Percentiles rank a stretch among this genome's conserved stretches.
phyloP scores from a whole-genome alignment of 2,329 filamentous ascomycete genomes.

The Penicillium sp. region DNA sequence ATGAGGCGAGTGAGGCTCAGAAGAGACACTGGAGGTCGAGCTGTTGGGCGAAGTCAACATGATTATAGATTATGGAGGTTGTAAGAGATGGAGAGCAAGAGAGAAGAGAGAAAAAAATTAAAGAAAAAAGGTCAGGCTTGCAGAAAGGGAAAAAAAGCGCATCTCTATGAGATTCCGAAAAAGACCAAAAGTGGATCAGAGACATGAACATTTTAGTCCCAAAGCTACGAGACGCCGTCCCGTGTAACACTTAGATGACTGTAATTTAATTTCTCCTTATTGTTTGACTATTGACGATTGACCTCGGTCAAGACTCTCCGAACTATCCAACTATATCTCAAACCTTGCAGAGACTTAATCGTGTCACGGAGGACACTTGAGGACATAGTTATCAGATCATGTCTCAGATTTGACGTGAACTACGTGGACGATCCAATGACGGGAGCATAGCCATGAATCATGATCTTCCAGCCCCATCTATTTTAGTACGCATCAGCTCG shows the following conservation, averaged over 20 bases:
- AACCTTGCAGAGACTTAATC: too few relatives aligned
- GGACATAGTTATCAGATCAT: constrained; percentile 18
- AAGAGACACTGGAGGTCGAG: constrained; percentile 31
- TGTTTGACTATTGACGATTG: not conserved
- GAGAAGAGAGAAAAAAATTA: not conserved
- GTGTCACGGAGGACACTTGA: too few relatives aligned
- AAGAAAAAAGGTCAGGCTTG: not conserved
- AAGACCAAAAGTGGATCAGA: constrained; percentile 28
- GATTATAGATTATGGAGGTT: not conserved
- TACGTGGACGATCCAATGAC: constrained; percentile 2
- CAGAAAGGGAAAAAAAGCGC: constrained; percentile 1
- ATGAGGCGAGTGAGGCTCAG: constrained; percentile 28
- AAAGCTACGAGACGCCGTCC: constrained; percentile 18
- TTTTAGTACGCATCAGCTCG: not conserved
- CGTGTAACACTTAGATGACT: constrained; percentile 29
- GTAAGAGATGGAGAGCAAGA: not conserved
- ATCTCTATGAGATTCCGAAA: constrained; percentile 21
- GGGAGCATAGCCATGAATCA: constrained; percentile 1
- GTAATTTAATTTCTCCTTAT: constrained; percentile 20
- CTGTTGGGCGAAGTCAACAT: constrained; percentile 33
- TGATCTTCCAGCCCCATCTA: not conserved
- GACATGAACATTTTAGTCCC: constrained; percentile 23
- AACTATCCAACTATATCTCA: too few relatives aligned
- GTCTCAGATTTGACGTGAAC: constrained; percentile 11
- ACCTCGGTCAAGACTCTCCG: too few relatives aligned